Conservation (phyloP, 768 basidiomycete genomes). For the Suillus bovinus region DNA sequence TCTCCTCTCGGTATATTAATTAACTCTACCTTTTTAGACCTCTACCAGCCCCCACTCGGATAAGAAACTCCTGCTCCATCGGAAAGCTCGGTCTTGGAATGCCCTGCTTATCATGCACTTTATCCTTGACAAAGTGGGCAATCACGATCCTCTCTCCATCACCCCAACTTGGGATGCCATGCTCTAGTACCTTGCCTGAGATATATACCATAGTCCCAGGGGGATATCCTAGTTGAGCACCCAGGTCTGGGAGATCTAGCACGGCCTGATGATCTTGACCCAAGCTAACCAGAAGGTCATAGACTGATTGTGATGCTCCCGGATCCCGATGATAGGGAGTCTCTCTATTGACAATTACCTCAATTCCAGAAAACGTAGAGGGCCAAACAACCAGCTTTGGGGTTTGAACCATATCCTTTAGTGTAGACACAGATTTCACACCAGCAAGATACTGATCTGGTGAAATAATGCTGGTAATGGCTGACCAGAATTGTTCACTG, state of each 20-base stretch:
- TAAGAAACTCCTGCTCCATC: not conserved
- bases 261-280: not conserved
- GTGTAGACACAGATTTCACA: not conserved
- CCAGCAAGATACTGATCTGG: not conserved
- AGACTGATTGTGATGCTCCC: not conserved
- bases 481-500: not conserved
- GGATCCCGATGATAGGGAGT: not conserved
- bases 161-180: not conserved
- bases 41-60: not conserved
- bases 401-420: not conserved
- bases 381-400: not conserved
- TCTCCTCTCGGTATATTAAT: too few relatives aligned
- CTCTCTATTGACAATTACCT: conserved; percentile 8
- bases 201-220: conserved; percentile 1
- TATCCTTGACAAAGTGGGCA: conserved; percentile 1
- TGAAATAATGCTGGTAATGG: not conserved
- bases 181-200: not conserved
- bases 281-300: conserved; percentile 6
- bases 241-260: not conserved
- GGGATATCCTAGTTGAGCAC: not conserved
- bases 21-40: not conserved
- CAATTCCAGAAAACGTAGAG: conserved; percentile 4
- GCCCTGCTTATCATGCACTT: too few relatives aligned
- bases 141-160: not conserved
- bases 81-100: not conserved